Base-by-base conservation (phyloP, 1,284 basidiomycete species). In the Acaromyces ingoldii region DNA sequence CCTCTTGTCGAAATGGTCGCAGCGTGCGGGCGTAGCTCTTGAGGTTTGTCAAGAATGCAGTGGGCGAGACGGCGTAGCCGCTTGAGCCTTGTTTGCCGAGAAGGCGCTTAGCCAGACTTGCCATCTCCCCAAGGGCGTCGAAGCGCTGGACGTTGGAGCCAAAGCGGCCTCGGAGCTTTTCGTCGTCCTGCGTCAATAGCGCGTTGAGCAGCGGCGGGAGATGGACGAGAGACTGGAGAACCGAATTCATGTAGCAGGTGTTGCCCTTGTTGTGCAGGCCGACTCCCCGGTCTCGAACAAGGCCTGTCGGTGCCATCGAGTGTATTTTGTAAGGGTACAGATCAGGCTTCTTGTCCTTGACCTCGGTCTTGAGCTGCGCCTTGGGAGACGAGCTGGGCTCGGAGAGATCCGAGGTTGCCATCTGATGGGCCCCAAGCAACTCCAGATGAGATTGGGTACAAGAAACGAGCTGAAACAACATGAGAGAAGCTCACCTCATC, bases 241-340 rank as follows among this genome's bases (percentile, higher is more conserved):
- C 89, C 61, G 90, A 91, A 77, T 99, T 99, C 67, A 96, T 80
- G 77, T 96, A 99, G 78, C 95, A 99, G 1, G 91, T 95, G 76
- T 97, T 98, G 45, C 91, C 91, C n/a, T 80, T 85, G 77, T 99
- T 99, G 69, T 84, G 80, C 31, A 98, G 79, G 0, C 93, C 93
- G 61, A 30, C 0, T 57, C 63, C 9, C 38, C 48, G 5, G 28
- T 5, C n/a, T 57, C 53, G 29, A 63, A 49, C 28, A n/a, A n/a
- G n/a, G n/a, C 57, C 55, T 26, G 58, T 57, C 1, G 67, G 65
- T 15, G 64, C 63, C 17, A 56, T 56, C 6, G 63, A 50, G 25
- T 60, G 58, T 42, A 70, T 46, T 37, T 57, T 62, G 45, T 56
- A 49, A 5, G 60, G 58, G n/a, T 57, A 65, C 9, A 65, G 48